Percentiles rank a stretch among this genome's conserved stretches.
These are phyloP conservation scores for Achlya hypogyna DNA, from an alignment of 352 stramenopile genomes.

Conservation along the genomic window DNA sequence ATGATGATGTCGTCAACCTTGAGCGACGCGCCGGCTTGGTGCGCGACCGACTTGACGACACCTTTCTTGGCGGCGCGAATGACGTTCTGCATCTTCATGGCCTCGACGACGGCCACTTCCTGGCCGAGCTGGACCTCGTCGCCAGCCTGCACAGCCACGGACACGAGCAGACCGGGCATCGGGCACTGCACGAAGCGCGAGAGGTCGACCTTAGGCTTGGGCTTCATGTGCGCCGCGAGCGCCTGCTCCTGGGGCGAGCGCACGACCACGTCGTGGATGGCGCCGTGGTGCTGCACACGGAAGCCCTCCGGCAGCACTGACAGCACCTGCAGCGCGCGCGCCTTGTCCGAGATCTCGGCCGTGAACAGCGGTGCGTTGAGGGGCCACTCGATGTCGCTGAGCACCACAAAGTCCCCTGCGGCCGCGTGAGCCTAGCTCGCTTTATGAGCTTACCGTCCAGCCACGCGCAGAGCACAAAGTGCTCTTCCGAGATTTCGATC, in stretches of 20 bases:
- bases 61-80: constrained; percentile 80
- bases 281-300: constrained; percentile 76
- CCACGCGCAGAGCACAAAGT: constrained; percentile 3
- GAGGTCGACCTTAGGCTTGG: constrained; percentile 85
- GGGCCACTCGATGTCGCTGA: constrained; percentile 47
- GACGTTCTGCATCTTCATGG: constrained; percentile 99
- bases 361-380: constrained; percentile 52
- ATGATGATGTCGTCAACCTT: constrained; percentile 88
- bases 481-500: constrained; percentile 28
- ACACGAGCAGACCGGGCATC: constrained; percentile 90
- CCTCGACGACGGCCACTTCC: constrained; percentile 92
- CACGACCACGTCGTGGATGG: constrained; percentile 82
- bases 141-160: constrained; percentile 73
- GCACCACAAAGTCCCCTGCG: constrained; percentile 40
- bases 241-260: constrained; percentile 82
- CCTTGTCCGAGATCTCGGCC: constrained; percentile 20
- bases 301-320: constrained; percentile 56
- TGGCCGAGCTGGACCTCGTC: constrained; percentile 90
- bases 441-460: neutral
- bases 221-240: constrained; percentile 84
- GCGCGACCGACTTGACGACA: constrained; percentile 74
- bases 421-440: constrained; percentile 17
- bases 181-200: constrained; percentile 87
- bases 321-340: constrained; percentile 55
- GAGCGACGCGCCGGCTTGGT: constrained; percentile 79